Base-by-base conservation (phyloP, 345 rosid species). In the Rhizophora apiculata region DNA sequence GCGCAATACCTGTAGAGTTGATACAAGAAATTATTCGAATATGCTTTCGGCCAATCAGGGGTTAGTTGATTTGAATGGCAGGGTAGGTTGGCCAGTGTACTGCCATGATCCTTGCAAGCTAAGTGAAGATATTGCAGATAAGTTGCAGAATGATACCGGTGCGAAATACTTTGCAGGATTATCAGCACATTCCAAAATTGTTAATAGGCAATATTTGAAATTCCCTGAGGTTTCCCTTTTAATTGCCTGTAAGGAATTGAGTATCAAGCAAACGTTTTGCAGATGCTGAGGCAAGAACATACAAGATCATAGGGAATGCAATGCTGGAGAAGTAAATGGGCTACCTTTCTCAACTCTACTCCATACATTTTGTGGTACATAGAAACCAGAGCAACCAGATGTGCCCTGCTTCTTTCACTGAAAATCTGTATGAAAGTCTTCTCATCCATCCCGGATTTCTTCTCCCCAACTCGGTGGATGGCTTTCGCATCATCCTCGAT, bases 341-440 rank as follows among this genome's bases (percentile, higher is more conserved):
- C 60, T 68, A 88, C 89, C 85, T 70, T 80, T 76, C 82, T 82
- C 48, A 89, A 73, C 29, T 82, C 76, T 64, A 69, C 81, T 51
- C 80, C 78, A 27, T 16, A 83, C 83, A 82, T 57, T 4, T 74
- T 67, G 9, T 72, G 77, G 80, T 74, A 87, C 56, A 71, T 55
- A 61, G 77, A 64, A 62, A 57, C 69, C 37, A 89, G 57, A 72
- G 90, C 90, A 57, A 72, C 73, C 68, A 89, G 69, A 68, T 89
- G 89, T 63, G 85, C 78, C 74, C 76, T 75, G 74, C 92, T 89
- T 76, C 92, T 84, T 26, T 89, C 90, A 39, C 81, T 74, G 66
- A 87, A 87, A 60, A 89, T 76, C 74, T 78, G 83, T 63, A 84
- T 80, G 74, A 85, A 70, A 7, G 71, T 63, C 32, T 61, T 72